phyloP scores from a whole-genome alignment of 2,329 filamentous ascomycete species.

The Phaeomoniella chlamydospora region DNA sequence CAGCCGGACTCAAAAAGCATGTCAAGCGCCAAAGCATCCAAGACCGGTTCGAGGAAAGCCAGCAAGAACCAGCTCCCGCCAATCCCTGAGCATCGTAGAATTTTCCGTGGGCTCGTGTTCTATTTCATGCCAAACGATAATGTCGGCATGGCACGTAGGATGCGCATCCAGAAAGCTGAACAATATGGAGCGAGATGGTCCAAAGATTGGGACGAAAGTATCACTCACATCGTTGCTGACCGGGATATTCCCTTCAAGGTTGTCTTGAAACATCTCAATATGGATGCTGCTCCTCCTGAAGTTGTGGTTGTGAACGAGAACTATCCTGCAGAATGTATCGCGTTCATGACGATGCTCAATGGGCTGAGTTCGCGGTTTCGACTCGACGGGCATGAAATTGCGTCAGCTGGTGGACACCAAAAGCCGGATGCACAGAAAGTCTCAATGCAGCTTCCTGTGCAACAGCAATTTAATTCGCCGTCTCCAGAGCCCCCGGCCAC shows the following conservation, averaged over 20 bases:
- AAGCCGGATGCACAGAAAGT: no score
- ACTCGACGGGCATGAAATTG: constrained; percentile 15
- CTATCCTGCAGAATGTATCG: constrained; percentile 56
- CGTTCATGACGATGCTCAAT: constrained; percentile 43
- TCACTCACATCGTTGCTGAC: constrained; percentile 52
- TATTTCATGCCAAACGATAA: constrained; percentile 76
- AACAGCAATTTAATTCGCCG: no score
- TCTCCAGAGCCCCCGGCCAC: no score
- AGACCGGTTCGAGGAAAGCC: background rate
- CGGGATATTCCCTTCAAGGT: constrained; percentile 49
- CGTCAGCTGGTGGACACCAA: no score
- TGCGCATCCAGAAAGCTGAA: constrained; percentile 60
- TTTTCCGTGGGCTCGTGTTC: constrained; percentile 49
- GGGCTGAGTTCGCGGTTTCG: constrained; percentile 41
- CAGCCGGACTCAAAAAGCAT: background rate
- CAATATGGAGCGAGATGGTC: constrained; percentile 65
- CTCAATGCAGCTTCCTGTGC: no score
- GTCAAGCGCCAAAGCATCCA: no score
- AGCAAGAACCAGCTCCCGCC: no score
- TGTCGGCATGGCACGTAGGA: constrained; percentile 47
- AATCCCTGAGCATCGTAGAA: constrained; percentile 8
- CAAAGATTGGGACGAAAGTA: constrained; percentile 29
- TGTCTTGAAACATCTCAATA: constrained; percentile 41
- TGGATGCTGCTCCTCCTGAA: constrained; percentile 18
- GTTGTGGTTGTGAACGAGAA: constrained; percentile 41